Evolutionary conservation across 2,329 filamentous ascomycete genomes (phyloP).

Genomic region (Aspergillus caelatus): DNA sequence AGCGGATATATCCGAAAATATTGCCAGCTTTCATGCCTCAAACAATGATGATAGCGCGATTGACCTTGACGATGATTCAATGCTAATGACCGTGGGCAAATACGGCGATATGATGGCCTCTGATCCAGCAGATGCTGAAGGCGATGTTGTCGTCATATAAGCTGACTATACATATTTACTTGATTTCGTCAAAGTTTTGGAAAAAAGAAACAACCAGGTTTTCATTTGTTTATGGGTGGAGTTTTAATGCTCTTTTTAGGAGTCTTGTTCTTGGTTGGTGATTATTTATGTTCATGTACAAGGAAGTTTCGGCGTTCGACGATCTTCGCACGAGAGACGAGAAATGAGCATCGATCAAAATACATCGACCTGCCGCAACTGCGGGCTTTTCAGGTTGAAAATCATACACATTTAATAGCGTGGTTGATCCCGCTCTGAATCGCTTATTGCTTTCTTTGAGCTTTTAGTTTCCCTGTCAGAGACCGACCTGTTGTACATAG

Average conservation of each 20-base stretch:
- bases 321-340: slow-evolving; percentile 35
- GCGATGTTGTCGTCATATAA: slow-evolving; percentile 51
- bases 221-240: slow-evolving; percentile 27
- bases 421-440: slow-evolving; percentile 24
- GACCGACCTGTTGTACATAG: slow-evolving; percentile 24
- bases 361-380: slow-evolving; percentile 17
- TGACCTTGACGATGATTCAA: slow-evolving; percentile 58
- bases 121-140: slow-evolving; percentile 48
- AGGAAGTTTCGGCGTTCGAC: slow-evolving; percentile 30
- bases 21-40: slow-evolving; percentile 32
- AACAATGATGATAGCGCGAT: slow-evolving; percentile 74
- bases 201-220: slow-evolving; percentile 6
- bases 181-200: slow-evolving; percentile 20
- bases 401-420: slow-evolving; percentile 25
- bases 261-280: slow-evolving; percentile 28
- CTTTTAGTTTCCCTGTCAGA: slow-evolving; percentile 6
- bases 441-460: slow-evolving; percentile 6
- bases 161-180: slow-evolving; percentile 13
- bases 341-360: slow-evolving; percentile 31
- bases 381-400: slow-evolving; percentile 18
- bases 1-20: slow-evolving; percentile 49
- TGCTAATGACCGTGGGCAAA: slow-evolving; percentile 46
- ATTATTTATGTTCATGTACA: slow-evolving; percentile 23
- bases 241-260: slow-evolving; percentile 32
- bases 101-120: slow-evolving; percentile 51